Conservation (phyloP, 441 rosid genomes). For the Pelargonium fulgidum region DNA sequence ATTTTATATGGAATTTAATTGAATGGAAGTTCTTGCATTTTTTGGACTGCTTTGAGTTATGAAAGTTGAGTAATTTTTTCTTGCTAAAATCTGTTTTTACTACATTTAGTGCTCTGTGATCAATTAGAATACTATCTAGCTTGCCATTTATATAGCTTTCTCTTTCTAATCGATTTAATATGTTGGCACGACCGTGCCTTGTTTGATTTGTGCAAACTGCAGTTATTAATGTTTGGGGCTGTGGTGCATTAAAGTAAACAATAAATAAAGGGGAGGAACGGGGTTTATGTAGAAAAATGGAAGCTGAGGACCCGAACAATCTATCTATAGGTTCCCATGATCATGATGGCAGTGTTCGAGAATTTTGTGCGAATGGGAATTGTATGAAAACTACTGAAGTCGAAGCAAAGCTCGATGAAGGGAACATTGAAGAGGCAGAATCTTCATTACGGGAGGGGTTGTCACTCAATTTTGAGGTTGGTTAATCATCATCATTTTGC, state of each 20-base stretch:
- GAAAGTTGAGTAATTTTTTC: not conserved
- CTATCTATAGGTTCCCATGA: not conserved
- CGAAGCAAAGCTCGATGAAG: conserved; percentile 85
- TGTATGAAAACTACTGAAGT: conserved; percentile 57
- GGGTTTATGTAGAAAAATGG: not conserved
- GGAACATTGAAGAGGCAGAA: conserved; percentile 88
- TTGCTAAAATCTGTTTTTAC: not conserved
- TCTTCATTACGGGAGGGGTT: conserved; percentile 81
- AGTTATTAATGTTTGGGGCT: not conserved
- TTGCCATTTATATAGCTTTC: not conserved
- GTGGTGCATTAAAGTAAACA: not conserved
- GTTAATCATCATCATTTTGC: not conserved
- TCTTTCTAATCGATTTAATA: not conserved
- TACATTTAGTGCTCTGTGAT: not conserved
- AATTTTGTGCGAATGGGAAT: conserved; percentile 64
- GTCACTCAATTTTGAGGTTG: conserved; percentile 78
- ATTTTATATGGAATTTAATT: too few relatives aligned
- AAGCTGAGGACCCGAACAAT: not conserved
- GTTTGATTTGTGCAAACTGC: not conserved
- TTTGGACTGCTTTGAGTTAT: not conserved
- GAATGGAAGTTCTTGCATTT: not conserved
- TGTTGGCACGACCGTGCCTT: not conserved
- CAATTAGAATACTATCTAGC: not conserved
- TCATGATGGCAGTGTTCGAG: conserved; percentile 20
- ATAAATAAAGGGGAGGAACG: not conserved